phyloP scores from a whole-genome alignment of 2,329 filamentous ascomycete genomes.

The Colletotrichum lindemuthianum region DNA sequence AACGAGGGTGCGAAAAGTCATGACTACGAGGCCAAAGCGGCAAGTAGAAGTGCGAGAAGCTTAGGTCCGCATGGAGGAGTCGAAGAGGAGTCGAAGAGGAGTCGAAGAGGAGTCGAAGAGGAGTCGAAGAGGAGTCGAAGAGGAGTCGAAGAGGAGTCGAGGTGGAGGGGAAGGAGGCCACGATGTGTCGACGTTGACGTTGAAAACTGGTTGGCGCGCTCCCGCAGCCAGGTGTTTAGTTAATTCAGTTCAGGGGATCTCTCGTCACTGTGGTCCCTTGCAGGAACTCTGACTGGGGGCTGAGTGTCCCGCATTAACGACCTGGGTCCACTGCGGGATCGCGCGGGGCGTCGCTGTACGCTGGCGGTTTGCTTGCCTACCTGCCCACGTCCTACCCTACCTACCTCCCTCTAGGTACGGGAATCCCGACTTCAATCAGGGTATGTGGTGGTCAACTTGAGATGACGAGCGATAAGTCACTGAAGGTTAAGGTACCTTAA shows the following conservation, averaged over 20 bases:
- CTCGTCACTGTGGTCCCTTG: constrained; percentile 33
- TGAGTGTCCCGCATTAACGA: constrained; percentile 23
- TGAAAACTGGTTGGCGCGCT: constrained; percentile 13
- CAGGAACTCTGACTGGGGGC: constrained; percentile 31
- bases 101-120: neutral
- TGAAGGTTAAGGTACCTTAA: too few species aligned
- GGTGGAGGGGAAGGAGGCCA: neutral
- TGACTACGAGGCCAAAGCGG: constrained; percentile 21
- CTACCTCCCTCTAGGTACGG: too few species aligned
- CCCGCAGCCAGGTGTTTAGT: constrained; percentile 30
- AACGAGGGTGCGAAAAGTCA: constrained; percentile 23
- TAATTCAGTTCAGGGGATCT: constrained; percentile 4
- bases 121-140: neutral
- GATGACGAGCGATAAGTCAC: too few species aligned
- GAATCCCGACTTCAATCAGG: too few species aligned
- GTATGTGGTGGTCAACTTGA: too few species aligned
- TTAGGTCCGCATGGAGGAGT: constrained; percentile 19
- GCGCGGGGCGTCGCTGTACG: constrained; percentile 15
- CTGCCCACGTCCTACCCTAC: too few species aligned
- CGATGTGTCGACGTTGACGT: constrained; percentile 3
- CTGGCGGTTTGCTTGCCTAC: too few species aligned
- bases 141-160: neutral
- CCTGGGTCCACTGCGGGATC: constrained; percentile 27
- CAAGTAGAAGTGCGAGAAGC: neutral
- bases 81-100: neutral